Evolutionary conservation across 805 yeast genomes (phyloP), one percentile per base, ranked within the genome.

Genomic region (Lipomyces spencermartinsiae): DNA sequence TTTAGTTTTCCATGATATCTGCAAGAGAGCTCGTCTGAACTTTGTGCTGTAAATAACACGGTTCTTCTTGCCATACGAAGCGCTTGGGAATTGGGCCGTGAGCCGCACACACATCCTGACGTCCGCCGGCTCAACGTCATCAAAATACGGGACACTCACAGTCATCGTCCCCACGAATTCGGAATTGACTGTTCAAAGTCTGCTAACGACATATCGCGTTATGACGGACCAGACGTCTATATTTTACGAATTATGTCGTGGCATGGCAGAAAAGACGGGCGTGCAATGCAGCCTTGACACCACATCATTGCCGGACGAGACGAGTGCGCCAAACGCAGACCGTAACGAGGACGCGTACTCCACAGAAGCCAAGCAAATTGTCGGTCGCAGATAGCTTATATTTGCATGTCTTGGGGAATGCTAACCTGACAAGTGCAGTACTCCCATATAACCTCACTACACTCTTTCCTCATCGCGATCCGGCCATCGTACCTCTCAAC

Each of bases 401-500:
- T 37, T 19, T 22, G 5, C n/a, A 12, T 22, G 19, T 22, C 54
- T 8, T 49, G 34, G 14, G n/a, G 8, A 25, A 22, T 7, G 34
- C 65, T 68, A 49, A 60, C 49, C 7, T 35, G 49, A 33, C n/a
- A 1, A 7, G 10, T 1, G 6, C 53, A 71, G 73, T 67, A 71
- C 29, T 19, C 51, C n/a, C 73, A 71, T 22, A 59, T 71, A 22
- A 12, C 9, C 4, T 61, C 64, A 8, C 59, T 71, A 2, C 57
- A 61, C 5, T 22, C 51, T 1, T 70, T 54, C 49, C 58, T 71
- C 10, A 31, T 25, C 33, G 1, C 55, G 8, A 58, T 71, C 0
- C 62, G 73, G 19, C 68, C 59, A 4, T 66, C 70, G 4, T 71
- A 71, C 60, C 59, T 71, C 12, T 64, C 65, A 6, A 58, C 58